Evolutionary conservation across 768 basidiomycete genomes (phyloP).

Genomic region (Macrocybe gigantea): DNA sequence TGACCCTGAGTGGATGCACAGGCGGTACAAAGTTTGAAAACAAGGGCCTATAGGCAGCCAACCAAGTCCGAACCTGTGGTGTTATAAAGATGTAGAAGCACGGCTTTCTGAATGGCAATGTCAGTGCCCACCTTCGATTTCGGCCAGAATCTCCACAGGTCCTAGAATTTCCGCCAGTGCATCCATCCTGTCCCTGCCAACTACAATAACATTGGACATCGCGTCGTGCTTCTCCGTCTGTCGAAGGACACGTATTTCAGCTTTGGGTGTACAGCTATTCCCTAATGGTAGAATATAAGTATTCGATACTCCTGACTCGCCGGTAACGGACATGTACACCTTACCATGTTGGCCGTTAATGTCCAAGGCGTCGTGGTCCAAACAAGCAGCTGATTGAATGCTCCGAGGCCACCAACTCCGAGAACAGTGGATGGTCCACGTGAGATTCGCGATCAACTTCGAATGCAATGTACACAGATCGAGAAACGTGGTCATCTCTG

Average conservation of each 20-base stretch:
- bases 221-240: slow-evolving; percentile 9
- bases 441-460: slow-evolving; percentile 36
- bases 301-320: not conserved
- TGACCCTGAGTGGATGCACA: slow-evolving; percentile 35
- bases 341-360: slow-evolving; percentile 89
- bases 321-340: slow-evolving; percentile 9
- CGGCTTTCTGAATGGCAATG: not conserved
- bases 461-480: slow-evolving; percentile 84
- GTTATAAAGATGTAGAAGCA: slow-evolving; percentile 8
- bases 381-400: slow-evolving; percentile 54
- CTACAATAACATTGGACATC: slow-evolving; percentile 25
- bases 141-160: slow-evolving; percentile 25
- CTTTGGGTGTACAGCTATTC: slow-evolving; percentile 79
- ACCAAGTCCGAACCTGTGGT: slow-evolving; percentile 48
- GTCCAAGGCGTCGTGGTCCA: slow-evolving; percentile 99
- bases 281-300: slow-evolving; percentile 37
- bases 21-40: slow-evolving; percentile 38
- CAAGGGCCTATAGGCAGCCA: slow-evolving; percentile 53
- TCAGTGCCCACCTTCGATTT: slow-evolving; percentile 27
- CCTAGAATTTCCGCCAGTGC: slow-evolving; percentile 32
- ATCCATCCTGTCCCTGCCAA: slow-evolving; percentile 47
- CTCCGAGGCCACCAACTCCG: slow-evolving; percentile 21
- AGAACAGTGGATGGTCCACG: slow-evolving; percentile 18
- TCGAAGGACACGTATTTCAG: slow-evolving; percentile 58
- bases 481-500: slow-evolving; percentile 82